Evolutionary conservation across 441 rosid genomes (phyloP), one percentile per base, ranked within the genome.

Genomic region (Macaranga tanarius): DNA sequence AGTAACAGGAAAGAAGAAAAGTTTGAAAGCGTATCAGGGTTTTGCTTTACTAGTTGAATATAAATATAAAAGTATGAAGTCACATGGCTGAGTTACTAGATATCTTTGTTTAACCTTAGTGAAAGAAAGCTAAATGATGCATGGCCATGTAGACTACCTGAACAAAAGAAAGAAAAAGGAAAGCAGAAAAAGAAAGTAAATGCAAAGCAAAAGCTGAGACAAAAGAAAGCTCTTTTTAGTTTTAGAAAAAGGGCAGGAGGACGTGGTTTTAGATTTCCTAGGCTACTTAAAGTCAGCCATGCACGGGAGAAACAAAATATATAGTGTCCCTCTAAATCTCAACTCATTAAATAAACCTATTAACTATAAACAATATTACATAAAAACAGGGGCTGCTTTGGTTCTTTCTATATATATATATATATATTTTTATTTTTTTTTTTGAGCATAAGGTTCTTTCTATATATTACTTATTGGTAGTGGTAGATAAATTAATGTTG

Each of bases 161-260:
- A 44, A 47, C 2, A 26, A 48, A 60, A 20, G 44, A 16, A 68
- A 58, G 59, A 59, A 12, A 12, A 64, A n/a, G 57, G 19, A 34
- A 44, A 31, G 40, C 13, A 52, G 42, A 70, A 22, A 16, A 42
- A 58, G 55, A 26, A 51, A 71, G 31, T 13, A 38, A 16, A 60
- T 5, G 54, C 28, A 77, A 80, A 76, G 80, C 72, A 80, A 80
- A 80, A 76, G 80, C 80, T 71, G 78, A 6, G n/a, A 62, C 50
- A 70, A 80, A 73, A 62, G 65, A 76, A 55, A 42, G 4, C 66
- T 67, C 12, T 56, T 61, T 64, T 34, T 47, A 16, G 56, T 25
- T 59, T 48, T 1, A 38, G 11, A 22, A 42, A 2, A 56, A 13
- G 0, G n/a, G 38, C 17, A 45, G 48, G 31, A 45, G 11, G 42